Evolutionary conservation across 352 stramenopile genomes (phyloP).

Genomic region (Pythium brassicae): DNA sequence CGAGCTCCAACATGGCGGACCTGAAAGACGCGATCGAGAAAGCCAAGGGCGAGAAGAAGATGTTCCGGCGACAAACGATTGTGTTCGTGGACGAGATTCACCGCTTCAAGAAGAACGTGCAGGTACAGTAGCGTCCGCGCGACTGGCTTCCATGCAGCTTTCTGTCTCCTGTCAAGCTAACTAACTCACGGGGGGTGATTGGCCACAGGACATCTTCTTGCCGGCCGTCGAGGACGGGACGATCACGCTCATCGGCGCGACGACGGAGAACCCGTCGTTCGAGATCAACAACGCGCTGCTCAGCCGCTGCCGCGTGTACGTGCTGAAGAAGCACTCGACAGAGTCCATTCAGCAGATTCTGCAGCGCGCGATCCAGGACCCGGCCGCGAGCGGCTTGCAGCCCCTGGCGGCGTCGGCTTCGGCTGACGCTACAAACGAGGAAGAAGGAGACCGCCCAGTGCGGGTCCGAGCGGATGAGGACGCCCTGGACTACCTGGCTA

Average conservation of each 20-base stretch:
- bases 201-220: conserved; percentile 71
- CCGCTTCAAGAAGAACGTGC: conserved; percentile 86
- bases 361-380: conserved; percentile 41
- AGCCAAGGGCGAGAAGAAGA: conserved; percentile 54
- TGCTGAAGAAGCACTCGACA: conserved; percentile 59
- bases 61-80: conserved; percentile 65
- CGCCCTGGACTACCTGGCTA: conserved; percentile 62
- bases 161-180: too few species aligned
- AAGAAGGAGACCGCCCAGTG: not conserved
- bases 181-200: not conserved
- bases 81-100: conserved; percentile 89
- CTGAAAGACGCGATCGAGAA: conserved; percentile 76
- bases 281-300: conserved; percentile 84
- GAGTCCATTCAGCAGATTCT: conserved; percentile 70
- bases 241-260: conserved; percentile 86
- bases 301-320: conserved; percentile 76
- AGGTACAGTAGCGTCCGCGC: conserved; percentile 18
- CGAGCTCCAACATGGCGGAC: conserved; percentile 63
- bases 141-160: not conserved
- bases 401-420: conserved; percentile 6
- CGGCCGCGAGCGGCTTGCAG: conserved; percentile 22
- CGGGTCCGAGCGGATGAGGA: conserved; percentile 46
- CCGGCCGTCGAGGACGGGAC: conserved; percentile 76
- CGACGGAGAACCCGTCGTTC: conserved; percentile 88
- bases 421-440: conserved; percentile 8